A percentile compares a stretch with the other conserved stretches of the same genome.
Conservation (phyloP, 768 basidiomycete species). For the Baorangia bicolor region DNA sequence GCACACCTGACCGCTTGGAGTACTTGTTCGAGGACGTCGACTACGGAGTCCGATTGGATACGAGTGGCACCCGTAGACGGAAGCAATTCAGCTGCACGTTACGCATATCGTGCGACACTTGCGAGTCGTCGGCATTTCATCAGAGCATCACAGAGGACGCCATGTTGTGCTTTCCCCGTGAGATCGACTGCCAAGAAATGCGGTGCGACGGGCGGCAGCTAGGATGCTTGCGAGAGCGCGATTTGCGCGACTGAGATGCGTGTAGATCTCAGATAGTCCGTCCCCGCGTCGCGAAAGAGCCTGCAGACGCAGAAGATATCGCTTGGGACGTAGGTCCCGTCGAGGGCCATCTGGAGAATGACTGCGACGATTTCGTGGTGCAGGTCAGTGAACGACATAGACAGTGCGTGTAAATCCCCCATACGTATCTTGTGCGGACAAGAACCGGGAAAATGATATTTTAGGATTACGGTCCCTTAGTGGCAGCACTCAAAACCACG, state of each 20-base stretch:
- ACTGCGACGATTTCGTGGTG: conserved; percentile 21
- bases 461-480: no score
- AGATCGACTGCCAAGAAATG: conserved; percentile 27
- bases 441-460: no score
- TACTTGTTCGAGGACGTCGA: conserved; percentile 33
- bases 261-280: conserved; percentile 21
- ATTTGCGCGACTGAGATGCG: conserved; percentile 15
- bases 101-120: background rate
- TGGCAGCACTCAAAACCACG: background rate
- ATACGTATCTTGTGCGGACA: no score
- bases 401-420: background rate
- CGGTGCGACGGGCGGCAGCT: conserved; percentile 21
- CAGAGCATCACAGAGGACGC: conserved; percentile 28
- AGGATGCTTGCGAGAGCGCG: background rate
- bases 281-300: conserved; percentile 17
- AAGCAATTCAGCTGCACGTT: conserved; percentile 30
- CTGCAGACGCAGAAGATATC: conserved; percentile 20
- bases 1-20: conserved; percentile 39
- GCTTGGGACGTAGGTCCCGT: conserved; percentile 7
- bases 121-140: conserved; percentile 20
- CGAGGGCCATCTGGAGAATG: conserved; percentile 17
- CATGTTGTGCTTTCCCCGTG: conserved; percentile 29
- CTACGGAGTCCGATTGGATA: conserved; percentile 32
- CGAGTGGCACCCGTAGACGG: conserved; percentile 40
- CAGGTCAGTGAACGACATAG: conserved; percentile 11